A percentile compares a stretch with the other conserved stretches of the same genome.
Evolutionary conservation across 2,329 filamentous ascomycete genomes (phyloP).

Genomic region (Gyromitra esculenta): DNA sequence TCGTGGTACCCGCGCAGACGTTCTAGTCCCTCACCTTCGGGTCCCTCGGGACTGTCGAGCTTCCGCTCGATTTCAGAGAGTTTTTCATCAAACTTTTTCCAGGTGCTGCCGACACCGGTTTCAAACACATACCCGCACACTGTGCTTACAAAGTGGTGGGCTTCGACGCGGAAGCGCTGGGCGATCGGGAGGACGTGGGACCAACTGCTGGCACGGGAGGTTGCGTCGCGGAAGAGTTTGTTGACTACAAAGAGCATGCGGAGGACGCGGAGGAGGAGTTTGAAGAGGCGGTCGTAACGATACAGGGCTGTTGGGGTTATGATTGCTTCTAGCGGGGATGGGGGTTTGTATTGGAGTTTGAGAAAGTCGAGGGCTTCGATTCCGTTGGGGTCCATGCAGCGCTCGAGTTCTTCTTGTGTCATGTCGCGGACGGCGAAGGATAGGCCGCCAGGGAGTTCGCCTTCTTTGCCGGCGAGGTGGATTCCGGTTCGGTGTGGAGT

Average conservation of each 20-base stretch:
- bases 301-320: constrained; percentile 75
- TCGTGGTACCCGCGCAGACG: constrained; percentile 69
- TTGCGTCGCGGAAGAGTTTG: constrained; percentile 66
- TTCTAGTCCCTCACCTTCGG: constrained; percentile 68
- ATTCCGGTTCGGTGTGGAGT: constrained; percentile 46
- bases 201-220: constrained; percentile 22
- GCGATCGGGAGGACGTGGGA: constrained; percentile 61
- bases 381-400: constrained; percentile 81
- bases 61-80: constrained; percentile 61
- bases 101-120: constrained; percentile 76
- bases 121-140: constrained; percentile 83
- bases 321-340: constrained; percentile 74
- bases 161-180: constrained; percentile 76
- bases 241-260: constrained; percentile 81
- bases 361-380: constrained; percentile 94
- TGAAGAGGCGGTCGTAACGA: constrained; percentile 88
- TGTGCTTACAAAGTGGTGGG: constrained; percentile 79
- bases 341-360: constrained; percentile 82
- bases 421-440: constrained; percentile 88
- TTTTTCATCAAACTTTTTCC: constrained; percentile 74
- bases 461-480: constrained; percentile 58
- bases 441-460: constrained; percentile 72
- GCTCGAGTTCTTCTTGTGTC: constrained; percentile 78
- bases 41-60: constrained; percentile 41
- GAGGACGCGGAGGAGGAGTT: constrained; percentile 76